Base-by-base conservation (phyloP, 2,329 filamentous ascomycete genomes). In the Clathrospora elynae region DNA sequence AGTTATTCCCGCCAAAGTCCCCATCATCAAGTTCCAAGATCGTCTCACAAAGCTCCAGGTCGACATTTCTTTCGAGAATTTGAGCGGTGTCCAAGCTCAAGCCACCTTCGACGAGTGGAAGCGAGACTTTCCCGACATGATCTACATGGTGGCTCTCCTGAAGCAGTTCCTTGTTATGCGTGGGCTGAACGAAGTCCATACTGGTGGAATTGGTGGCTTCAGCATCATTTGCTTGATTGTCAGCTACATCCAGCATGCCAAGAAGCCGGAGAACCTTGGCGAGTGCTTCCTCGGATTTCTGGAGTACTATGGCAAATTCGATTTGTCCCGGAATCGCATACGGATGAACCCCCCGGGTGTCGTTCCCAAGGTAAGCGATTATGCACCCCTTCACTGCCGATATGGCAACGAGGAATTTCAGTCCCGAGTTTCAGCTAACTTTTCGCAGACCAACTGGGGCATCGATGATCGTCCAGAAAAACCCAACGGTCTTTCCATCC, bases 141-240 rank as follows among this genome's bases (percentile, higher is more conserved):
- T 90, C 0, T 82, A 88, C 26, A 75, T 99, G 16, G 89, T 96
- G 24, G 86, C 90, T 0, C 67, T 97, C 17, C 81, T 99, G 71
- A 99, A 99, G 73, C 93, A 99, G 55, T 91, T 95, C 46, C 75
- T 99, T 17, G 78, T 87, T 24, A 95, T 99, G 83, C 84, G 90
- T 49, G 88, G 86, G 1, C 76, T 96, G 37, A 96, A 96, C 57
- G 93, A 99, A 69, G 91, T 95, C 3, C 87, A 88, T 26, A 88
- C 84, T 48, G 93, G 93, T 42, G 93, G 93, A 2, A 83, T 99
- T 37, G 93, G 93, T 39, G 93, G 93, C 2, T 97, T 96, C 66
- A 89, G 90, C 1, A 87, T 95, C 52, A 96, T 92, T 42, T 99
- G 93, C 74, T 78, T 99, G 50, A 88, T 96, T 5, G 88, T 93